Base-by-base conservation (phyloP, 2,329 filamentous ascomycete genomes). In the Didymellaceae sp. region DNA sequence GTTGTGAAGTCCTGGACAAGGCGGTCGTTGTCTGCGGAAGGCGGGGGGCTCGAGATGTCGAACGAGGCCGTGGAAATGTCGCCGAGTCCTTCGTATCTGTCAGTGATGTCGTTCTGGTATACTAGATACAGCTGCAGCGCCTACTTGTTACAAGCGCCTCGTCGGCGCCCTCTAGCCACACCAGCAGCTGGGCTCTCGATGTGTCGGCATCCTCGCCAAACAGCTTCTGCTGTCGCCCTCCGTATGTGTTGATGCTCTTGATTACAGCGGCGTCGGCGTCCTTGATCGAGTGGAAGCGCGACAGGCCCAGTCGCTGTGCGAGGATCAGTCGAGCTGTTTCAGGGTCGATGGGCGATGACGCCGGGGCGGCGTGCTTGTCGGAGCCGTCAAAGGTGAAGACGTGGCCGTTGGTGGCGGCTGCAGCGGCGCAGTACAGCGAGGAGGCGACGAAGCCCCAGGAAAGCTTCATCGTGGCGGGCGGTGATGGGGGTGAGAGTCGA, bases 231-330 rank as follows among this genome's bases (percentile, higher is more conserved):
- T 64, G 66, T 52, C 61, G 48, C 37, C 72, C 72, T 28, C 78
- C 78, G 59, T 74, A 78, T 24, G 67, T 66, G 65, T 80, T 80
- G 55, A 82, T 73, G 38, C 75, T 73, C 26, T 72, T 58, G 41
- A 82, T 62, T n/a, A 68, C 69, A 8, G 75, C 70, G 9, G 76
- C 70, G 39, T 71, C 70, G 21, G 68, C 58, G 51, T 74, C 58
- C 49, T 74, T 69, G 38, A 78, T 64, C 18, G 69, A 64, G 57
- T 82, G 78, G 66, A 75, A 81, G 45, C 75, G 72, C 44, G 79
- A 77, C 25, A 82, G 68, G 14, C 78, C 79, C 20, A 80, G 73
- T 60, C 78, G 70, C 65, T 80, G 77, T 40, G 80, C 79, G 52
- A 82, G 62, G 39, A 82, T 74, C 49, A 82, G 65, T 63, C 79